Evolutionary conservation across 208 protist genomes (phyloP).

Genomic region (Blechomonas ayalai): DNA sequence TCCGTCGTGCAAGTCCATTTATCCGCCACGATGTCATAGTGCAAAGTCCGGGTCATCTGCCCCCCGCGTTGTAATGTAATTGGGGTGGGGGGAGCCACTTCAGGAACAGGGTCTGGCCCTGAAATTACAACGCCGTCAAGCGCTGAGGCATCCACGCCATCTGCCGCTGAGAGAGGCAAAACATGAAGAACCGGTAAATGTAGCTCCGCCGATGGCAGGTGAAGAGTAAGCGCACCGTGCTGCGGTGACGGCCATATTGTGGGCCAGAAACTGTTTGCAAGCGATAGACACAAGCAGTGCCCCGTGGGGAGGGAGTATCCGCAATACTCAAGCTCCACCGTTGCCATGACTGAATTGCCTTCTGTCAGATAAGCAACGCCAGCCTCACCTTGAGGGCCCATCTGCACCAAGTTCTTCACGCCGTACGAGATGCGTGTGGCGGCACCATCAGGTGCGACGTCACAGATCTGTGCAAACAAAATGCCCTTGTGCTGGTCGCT

Average conservation of each 20-base stretch:
- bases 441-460: constrained; percentile 41
- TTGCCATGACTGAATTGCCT: constrained; percentile 13
- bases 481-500: constrained; percentile 51
- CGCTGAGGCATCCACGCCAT: too few species aligned
- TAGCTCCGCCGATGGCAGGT: constrained; percentile 16
- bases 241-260: constrained; percentile 54
- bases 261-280: constrained; percentile 65
- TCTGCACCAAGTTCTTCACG: constrained; percentile 42
- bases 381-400: constrained; percentile 12
- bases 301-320: constrained; percentile 41
- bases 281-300: constrained; percentile 30
- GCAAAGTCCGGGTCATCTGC: constrained; percentile 28
- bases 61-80: constrained; percentile 20
- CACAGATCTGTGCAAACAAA: constrained; percentile 54
- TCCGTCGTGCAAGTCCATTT: constrained; percentile 47
- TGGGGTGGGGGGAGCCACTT: constrained; percentile 36
- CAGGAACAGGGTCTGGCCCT: constrained; percentile 21
- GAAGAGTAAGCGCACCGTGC: constrained; percentile 35
- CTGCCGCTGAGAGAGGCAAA: too few species aligned
- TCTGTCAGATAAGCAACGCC: constrained; percentile 18
- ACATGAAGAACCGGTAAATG: constrained; percentile 19
- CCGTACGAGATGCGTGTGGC: constrained; percentile 53
- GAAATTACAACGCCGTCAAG: constrained; percentile 1
- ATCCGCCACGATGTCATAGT: constrained; percentile 41
- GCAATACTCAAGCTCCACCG: constrained; percentile 51